These are phyloP conservation scores for Coffea eugenioides DNA, from an alignment of 257 asterid genomes.

Conservation along the genomic window DNA sequence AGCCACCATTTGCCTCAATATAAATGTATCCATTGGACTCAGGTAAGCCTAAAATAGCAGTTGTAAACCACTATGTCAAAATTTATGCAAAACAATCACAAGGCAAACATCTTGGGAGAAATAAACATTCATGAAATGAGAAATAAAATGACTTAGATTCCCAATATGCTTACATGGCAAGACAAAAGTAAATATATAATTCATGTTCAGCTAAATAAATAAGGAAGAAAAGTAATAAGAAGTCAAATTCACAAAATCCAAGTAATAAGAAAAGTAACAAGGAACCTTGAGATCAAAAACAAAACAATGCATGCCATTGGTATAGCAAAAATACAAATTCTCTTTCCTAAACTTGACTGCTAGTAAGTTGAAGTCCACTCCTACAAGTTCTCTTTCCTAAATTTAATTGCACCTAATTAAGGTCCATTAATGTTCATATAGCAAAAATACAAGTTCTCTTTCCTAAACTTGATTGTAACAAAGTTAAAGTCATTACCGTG, in stretches of 20 bases:
- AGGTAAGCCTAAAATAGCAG: constrained; percentile 34
- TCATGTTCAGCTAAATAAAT: neutral
- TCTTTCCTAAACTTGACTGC: neutral
- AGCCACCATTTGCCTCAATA: constrained; percentile 92
- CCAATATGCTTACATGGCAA: neutral
- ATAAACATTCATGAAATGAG: neutral
- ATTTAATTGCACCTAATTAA: too few species aligned
- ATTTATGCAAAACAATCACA: neutral
- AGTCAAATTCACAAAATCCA: neutral
- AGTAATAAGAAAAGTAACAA: too few species aligned
- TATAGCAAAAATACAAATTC: neutral
- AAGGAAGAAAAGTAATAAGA: neutral
- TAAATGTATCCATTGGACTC: constrained; percentile 55
- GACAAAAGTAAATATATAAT: neutral
- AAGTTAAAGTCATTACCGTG: neutral
- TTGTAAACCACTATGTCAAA: neutral
- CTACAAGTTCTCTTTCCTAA: too few species aligned
- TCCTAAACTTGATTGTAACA: neutral
- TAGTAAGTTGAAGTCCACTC: too few species aligned
- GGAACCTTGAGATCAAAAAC: neutral
- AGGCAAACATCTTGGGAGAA: neutral
- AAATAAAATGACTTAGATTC: neutral
- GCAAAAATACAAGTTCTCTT: neutral
- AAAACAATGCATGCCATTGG: neutral
- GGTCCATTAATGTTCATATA: too few species aligned